Evolutionary conservation across 2,329 filamentous ascomycete species (phyloP), one percentile per base, ranked within the genome.

Genomic region (Dothistroma septosporum): DNA sequence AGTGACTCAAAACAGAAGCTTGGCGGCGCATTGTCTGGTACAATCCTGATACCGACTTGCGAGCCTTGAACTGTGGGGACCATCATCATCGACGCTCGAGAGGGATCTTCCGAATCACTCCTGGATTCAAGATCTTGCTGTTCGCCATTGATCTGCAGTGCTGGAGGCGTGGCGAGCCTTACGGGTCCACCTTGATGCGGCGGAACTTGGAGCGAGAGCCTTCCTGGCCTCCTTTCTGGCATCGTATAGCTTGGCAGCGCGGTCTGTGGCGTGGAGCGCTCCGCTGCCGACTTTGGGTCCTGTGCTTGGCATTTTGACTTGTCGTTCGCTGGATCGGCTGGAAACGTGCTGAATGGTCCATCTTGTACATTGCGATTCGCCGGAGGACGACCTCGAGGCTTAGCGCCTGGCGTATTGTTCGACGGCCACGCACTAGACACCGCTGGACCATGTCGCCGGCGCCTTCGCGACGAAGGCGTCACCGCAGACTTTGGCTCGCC

Each of bases 381-480:
- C 0, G 91, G 90, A 47, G 92, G 92, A 61, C 92, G 82, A 7
- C 92, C 92, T 65, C 92, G 82, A 14, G 89, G 81, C 73, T 92
- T 95, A 1, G 88, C 87, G 4, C 82, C 84, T 1, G 84, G 85
- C 80, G 44, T 82, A 79, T 16, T 84, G 84, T 61, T 83, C 85
- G 64, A 85, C 85, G 58, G 86, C 92, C 92, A 97, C 0, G 92
- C 92, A 10, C 92, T 96, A 0, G 92, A 96, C 0, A 96, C 91
- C 7, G 90, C 91, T 0, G 91, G 89, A 0, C 92, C 92, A 72
- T 95, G 89, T 4, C 90, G 84, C 58, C 87, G 81, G 58, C 83
- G 75, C 64, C 81, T 87, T 37, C 75, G 74, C 12, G 75, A 73
- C 56, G 83, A 85, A 0, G 88, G 86, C 4, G 87, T 89, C n/a